Evolutionary conservation across 768 basidiomycete genomes (phyloP).

Genomic region (Phanerochaete sordida): DNA sequence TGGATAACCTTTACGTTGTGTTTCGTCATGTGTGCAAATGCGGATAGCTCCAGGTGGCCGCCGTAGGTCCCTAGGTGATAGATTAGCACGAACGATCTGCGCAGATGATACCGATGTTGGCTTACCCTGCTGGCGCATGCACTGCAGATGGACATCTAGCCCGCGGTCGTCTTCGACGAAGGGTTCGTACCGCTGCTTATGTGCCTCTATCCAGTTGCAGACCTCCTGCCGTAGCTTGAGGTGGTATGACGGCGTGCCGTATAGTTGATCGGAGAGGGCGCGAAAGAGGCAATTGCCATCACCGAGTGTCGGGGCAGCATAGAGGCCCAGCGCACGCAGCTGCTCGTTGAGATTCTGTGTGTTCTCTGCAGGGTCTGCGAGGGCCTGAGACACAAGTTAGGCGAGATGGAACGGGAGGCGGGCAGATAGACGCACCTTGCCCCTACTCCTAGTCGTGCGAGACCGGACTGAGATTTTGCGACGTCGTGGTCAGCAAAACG

Average conservation of each 20-base stretch:
- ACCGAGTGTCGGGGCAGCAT: conserved; percentile 82
- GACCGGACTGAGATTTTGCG: conserved; percentile 43
- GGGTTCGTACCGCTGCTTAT: conserved; percentile 73
- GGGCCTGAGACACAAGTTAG: conserved; percentile 27
- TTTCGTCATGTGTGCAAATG: conserved; percentile 77
- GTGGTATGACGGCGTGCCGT: conserved; percentile 71
- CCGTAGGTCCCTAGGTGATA: conserved; percentile 79
- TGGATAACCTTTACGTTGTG: conserved; percentile 90
- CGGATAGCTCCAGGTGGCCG: conserved; percentile 90
- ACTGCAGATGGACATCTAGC: conserved; percentile 63
- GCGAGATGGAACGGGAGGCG: background rate
- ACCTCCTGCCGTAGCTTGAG: conserved; percentile 66
- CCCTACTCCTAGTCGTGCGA: conserved; percentile 54
- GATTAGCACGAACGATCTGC: background rate
- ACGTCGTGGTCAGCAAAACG: conserved; percentile 19
- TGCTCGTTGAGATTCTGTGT: conserved; percentile 66
- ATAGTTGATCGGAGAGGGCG: conserved; percentile 83
- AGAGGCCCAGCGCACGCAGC: conserved; percentile 74
- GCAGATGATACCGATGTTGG: conserved; percentile 7
- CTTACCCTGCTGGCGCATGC: conserved; percentile 78
- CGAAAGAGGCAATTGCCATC: conserved; percentile 95
- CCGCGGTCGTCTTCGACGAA: conserved; percentile 88
- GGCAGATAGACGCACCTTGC: conserved; percentile 36
- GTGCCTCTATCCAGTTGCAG: conserved; percentile 75
- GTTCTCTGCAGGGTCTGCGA: conserved; percentile 60